phyloP scores from a whole-genome alignment of 176 grass and related monocot genomes.

The Pharus latifolius region DNA sequence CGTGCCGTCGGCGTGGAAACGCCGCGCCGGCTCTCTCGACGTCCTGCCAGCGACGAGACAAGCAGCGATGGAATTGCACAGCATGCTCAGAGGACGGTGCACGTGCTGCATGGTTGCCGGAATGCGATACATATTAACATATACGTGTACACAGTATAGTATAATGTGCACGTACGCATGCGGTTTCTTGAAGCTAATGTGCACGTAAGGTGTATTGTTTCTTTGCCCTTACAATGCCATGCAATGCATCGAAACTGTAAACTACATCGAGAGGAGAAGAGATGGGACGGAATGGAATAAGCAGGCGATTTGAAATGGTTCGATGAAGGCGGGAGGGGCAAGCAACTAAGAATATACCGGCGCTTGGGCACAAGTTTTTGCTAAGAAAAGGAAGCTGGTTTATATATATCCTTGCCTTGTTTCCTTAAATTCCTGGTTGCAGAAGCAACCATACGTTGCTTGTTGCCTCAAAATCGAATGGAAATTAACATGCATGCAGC shows the following conservation, averaged over 20 bases:
- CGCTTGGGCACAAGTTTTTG: no score
- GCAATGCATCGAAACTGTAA: no score
- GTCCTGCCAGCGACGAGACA: background rate
- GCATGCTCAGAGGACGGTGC: slow-evolving; percentile 11
- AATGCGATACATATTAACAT: background rate
- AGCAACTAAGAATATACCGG: no score
- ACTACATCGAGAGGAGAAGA: no score
- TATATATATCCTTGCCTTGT: background rate
- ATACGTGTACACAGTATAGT: background rate
- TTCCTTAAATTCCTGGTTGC: background rate
- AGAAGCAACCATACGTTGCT: slow-evolving; percentile 26
- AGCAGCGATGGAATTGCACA: background rate
- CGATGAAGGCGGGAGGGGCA: no score
- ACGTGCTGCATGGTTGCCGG: background rate
- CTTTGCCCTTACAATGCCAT: no score
- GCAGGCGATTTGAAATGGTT: no score
- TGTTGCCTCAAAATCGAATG: slow-evolving; percentile 10
- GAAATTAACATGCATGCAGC: no score
- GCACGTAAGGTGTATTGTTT: no score
- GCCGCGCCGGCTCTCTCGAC: background rate
- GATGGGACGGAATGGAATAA: no score
- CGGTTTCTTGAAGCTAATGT: background rate
- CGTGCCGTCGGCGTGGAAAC: background rate
- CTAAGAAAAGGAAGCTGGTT: background rate
- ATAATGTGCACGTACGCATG: background rate